These are phyloP conservation scores for Graphilbum sp. DNA, from an alignment of 2,329 filamentous ascomycete species.

Conservation along the genomic window DNA sequence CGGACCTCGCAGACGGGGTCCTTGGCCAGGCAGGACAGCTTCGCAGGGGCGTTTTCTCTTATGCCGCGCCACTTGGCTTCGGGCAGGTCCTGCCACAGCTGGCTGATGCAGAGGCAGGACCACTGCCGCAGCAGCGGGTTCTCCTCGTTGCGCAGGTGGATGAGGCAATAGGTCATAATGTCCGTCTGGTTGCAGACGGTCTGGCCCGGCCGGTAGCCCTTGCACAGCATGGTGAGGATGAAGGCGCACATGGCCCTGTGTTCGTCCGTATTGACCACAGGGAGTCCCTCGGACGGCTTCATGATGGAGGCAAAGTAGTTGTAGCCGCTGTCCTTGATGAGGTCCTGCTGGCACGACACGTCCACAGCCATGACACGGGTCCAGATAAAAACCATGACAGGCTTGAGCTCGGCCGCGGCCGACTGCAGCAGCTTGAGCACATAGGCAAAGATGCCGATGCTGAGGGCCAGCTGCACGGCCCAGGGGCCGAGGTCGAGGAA, in stretches of 20 bases:
- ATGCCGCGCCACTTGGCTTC: conserved; percentile 97
- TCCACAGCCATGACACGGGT: conserved; percentile 90
- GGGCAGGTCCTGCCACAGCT: conserved; percentile 79
- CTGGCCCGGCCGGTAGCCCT: conserved; percentile 81
- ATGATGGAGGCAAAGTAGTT: conserved; percentile 92
- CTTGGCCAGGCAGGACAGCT: conserved; percentile 63
- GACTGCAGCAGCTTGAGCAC: conserved; percentile 95
- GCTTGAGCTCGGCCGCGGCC: conserved; percentile 83
- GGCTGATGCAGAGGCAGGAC: conserved; percentile 89
- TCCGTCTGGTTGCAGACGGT: conserved; percentile 81
- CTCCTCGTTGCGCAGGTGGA: conserved; percentile 68
- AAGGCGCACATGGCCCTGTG: conserved; percentile 99
- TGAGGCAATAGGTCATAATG: conserved; percentile 74
- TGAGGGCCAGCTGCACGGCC: conserved; percentile 95
- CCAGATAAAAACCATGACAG: conserved; percentile 99
- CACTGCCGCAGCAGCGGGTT: conserved; percentile 86
- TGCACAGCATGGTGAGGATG: conserved; percentile 93
- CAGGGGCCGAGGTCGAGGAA: conserved; percentile 93
- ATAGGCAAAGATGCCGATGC: conserved; percentile 97
- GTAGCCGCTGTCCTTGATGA: conserved; percentile 94
- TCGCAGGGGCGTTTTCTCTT: conserved; percentile 65
- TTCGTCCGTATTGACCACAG: conserved; percentile 76
- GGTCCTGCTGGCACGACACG: conserved; percentile 77
- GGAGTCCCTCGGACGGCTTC: conserved; percentile 67
- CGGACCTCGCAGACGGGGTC: conserved; percentile 87